A percentile compares a stretch with the other conserved stretches of the same genome.
Conservation (phyloP, 345 rosid species). For the Euclidium syriacum region DNA sequence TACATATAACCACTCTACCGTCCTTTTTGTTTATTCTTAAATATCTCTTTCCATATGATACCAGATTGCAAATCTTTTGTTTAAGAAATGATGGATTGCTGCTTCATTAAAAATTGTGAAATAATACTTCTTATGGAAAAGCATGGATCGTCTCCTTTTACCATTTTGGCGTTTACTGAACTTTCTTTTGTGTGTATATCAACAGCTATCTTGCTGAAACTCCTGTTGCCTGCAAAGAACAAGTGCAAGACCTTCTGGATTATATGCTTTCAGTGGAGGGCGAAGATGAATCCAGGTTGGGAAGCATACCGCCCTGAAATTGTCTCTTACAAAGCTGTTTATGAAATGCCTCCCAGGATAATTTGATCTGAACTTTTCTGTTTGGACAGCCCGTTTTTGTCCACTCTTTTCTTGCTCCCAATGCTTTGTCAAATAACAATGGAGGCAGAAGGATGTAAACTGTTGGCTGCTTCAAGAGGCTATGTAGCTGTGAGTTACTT, state of each 20-base stretch:
- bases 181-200: not conserved
- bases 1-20: slow-evolving; percentile 18
- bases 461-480: slow-evolving; percentile 54
- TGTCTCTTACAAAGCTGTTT: slow-evolving; percentile 1
- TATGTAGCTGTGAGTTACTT: slow-evolving; percentile 56
- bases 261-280: slow-evolving; percentile 83
- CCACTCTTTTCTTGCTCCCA: slow-evolving; percentile 76
- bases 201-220: slow-evolving; percentile 87
- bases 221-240: slow-evolving; percentile 72
- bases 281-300: slow-evolving; percentile 81
- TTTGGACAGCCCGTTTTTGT: slow-evolving; percentile 60
- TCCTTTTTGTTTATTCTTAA: not conserved
- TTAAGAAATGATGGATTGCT: not conserved
- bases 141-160: not conserved
- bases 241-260: slow-evolving; percentile 57
- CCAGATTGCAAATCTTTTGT: not conserved
- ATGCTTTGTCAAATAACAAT: slow-evolving; percentile 84
- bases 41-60: not conserved
- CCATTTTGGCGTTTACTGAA: not conserved
- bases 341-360: slow-evolving; percentile 19
- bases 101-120: not conserved
- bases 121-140: not conserved
- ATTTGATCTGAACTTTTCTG: slow-evolving; percentile 8
- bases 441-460: slow-evolving; percentile 60
- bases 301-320: not conserved